Evolutionary conservation across 345 rosid species (phyloP).

Genomic region (Alliaria petiolata): DNA sequence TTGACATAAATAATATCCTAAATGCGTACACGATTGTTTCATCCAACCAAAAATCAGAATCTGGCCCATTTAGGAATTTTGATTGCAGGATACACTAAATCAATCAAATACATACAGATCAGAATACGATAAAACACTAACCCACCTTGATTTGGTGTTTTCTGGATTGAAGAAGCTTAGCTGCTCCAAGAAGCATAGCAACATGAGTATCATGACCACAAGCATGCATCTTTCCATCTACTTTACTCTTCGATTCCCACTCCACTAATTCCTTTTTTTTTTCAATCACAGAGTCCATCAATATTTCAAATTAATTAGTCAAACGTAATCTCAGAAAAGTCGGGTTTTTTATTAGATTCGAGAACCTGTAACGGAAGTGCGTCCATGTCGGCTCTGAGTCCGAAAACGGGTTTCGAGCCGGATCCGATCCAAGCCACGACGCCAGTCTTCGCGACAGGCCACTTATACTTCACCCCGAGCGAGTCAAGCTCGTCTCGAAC

Average conservation of each 20-base stretch:
- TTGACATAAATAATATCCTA: neutral
- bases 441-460: constrained; percentile 69
- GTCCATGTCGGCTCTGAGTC: constrained; percentile 75
- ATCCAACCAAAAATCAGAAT: neutral
- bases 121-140: neutral
- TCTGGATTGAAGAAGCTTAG: constrained; percentile 53
- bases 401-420: constrained; percentile 50
- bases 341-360: neutral
- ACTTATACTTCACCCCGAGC: constrained; percentile 53
- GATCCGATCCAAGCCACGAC: constrained; percentile 60
- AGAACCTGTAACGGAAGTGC: constrained; percentile 68
- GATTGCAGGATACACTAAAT: neutral
- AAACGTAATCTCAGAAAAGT: too few relatives aligned
- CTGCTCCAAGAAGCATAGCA: constrained; percentile 78
- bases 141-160: constrained; percentile 43
- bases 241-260: constrained; percentile 69
- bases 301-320: neutral
- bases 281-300: neutral
- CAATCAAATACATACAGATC: neutral
- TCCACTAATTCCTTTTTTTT: constrained; percentile 59
- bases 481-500: constrained; percentile 55
- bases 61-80: neutral
- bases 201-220: constrained; percentile 78
- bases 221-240: constrained; percentile 71
- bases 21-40: neutral